A percentile compares a stretch with the other conserved stretches of the same genome.
These are phyloP conservation scores for Sphaerobolus stellatus DNA, from an alignment of 1,284 basidiomycete genomes.

Conservation along the genomic window DNA sequence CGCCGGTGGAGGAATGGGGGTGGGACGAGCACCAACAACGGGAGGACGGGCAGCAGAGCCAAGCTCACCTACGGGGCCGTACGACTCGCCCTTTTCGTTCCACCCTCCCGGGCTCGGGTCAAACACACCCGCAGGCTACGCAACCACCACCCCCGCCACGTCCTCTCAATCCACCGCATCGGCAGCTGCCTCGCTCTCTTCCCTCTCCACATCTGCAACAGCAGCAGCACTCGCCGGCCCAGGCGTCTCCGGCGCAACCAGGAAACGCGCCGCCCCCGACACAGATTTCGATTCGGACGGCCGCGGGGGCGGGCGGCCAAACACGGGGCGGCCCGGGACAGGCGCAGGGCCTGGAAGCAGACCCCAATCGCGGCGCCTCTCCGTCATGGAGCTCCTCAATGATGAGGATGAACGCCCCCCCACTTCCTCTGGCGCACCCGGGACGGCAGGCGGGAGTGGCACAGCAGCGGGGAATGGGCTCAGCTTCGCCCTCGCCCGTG, in stretches of 20 bases:
- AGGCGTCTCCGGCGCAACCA: constrained; percentile 50
- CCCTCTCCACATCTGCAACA: constrained; percentile 28
- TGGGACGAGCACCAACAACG: constrained; percentile 28
- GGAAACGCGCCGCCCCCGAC: constrained; percentile 33
- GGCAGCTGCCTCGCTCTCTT: too few relatives aligned
- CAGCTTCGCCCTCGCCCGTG: neutral
- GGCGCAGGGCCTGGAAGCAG: constrained; percentile 64
- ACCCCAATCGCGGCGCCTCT: constrained; percentile 72
- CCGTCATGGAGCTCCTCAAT: constrained; percentile 84
- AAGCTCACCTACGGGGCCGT: constrained; percentile 28
- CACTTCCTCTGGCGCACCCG: neutral
- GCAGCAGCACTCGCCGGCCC: constrained; percentile 48
- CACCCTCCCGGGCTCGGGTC: constrained; percentile 63
- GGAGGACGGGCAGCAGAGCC: constrained; percentile 31
- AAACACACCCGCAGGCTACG: too few relatives aligned
- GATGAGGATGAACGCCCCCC: constrained; percentile 40
- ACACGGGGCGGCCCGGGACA: constrained; percentile 39
- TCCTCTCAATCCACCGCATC: constrained; percentile 23
- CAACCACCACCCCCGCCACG: too few relatives aligned
- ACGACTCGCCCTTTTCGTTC: constrained; percentile 77
- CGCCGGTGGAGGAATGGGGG: constrained; percentile 22
- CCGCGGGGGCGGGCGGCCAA: constrained; percentile 22
- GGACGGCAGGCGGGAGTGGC: too few relatives aligned
- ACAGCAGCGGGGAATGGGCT: neutral
- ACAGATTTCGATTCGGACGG: constrained; percentile 26